A percentile compares a stretch with the other conserved stretches of the same genome.
Evolutionary conservation across 441 rosid species (phyloP).

Genomic region (Erodium moschatum): DNA sequence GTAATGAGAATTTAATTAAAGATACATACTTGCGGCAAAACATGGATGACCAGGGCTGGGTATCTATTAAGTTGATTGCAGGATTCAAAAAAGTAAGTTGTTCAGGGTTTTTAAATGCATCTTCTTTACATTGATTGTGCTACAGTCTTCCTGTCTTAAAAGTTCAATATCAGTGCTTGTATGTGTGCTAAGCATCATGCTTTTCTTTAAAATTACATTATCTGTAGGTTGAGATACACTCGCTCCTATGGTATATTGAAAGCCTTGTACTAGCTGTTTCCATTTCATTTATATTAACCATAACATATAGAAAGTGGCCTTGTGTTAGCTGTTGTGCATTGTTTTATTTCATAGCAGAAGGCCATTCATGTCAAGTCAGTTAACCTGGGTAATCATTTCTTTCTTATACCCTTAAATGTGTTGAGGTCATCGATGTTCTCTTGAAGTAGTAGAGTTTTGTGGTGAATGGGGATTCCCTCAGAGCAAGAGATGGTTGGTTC

Average conservation of each 20-base stretch:
- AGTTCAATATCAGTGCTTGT: constrained; percentile 4
- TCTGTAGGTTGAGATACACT: background rate
- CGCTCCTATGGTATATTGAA: background rate
- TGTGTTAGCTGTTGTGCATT: background rate
- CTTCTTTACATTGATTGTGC: constrained; percentile 12
- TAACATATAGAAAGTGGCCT: background rate
- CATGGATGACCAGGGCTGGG: constrained; percentile 96
- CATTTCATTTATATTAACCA: background rate
- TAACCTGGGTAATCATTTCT: background rate
- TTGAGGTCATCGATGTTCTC: no score
- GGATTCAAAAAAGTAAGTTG: constrained; percentile 68
- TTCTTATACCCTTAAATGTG: background rate
- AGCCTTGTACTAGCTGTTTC: background rate
- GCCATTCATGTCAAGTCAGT: background rate
- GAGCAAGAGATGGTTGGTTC: no score
- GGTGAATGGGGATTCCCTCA: no score
- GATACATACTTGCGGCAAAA: constrained; percentile 69
- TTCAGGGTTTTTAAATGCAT: constrained; percentile 7
- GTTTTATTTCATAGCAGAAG: background rate
- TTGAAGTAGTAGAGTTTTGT: no score
- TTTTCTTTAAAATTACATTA: background rate
- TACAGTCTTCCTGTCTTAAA: constrained; percentile 18
- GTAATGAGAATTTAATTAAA: constrained; percentile 65
- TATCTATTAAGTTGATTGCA: constrained; percentile 55
- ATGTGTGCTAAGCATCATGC: background rate